These are phyloP conservation scores for Smittium culicis DNA, from an alignment of 371 early-diverging fungal species.

Conservation along the genomic window DNA sequence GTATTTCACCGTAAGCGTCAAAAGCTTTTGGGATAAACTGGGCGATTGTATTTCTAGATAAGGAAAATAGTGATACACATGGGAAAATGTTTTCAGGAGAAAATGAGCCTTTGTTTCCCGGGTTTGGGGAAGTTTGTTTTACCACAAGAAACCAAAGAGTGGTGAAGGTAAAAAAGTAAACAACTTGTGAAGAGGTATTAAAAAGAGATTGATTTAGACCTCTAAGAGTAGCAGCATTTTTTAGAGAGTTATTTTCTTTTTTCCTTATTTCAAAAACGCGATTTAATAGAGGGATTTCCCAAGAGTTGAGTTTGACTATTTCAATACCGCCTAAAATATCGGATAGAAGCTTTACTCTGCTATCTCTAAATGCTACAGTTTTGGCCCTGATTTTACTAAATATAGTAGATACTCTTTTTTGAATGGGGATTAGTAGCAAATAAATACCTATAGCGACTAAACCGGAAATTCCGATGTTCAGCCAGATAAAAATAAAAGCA, in stretches of 20 bases:
- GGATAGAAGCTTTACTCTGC: neutral
- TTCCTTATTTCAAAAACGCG: neutral
- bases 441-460: neutral
- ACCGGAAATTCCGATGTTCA: neutral
- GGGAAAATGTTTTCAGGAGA: conserved; percentile 26
- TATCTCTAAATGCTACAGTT: neutral
- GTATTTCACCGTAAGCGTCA: conserved; percentile 17
- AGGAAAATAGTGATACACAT: conserved; percentile 20
- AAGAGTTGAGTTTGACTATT: neutral
- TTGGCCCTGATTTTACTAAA: neutral
- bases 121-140: neutral
- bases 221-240: neutral
- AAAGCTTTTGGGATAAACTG: conserved; percentile 25
- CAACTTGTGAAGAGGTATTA: neutral
- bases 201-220: conserved; percentile 10
- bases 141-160: conserved; percentile 15
- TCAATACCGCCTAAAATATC: neutral
- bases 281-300: neutral
- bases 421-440: neutral
- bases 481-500: neutral
- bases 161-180: conserved; percentile 23
- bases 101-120: conserved; percentile 20
- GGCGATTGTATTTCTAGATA: conserved; percentile 19
- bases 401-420: neutral
- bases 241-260: neutral